Conservation (phyloP, 2,329 filamentous ascomycete genomes). For the Colletotrichum orchidophilum region DNA sequence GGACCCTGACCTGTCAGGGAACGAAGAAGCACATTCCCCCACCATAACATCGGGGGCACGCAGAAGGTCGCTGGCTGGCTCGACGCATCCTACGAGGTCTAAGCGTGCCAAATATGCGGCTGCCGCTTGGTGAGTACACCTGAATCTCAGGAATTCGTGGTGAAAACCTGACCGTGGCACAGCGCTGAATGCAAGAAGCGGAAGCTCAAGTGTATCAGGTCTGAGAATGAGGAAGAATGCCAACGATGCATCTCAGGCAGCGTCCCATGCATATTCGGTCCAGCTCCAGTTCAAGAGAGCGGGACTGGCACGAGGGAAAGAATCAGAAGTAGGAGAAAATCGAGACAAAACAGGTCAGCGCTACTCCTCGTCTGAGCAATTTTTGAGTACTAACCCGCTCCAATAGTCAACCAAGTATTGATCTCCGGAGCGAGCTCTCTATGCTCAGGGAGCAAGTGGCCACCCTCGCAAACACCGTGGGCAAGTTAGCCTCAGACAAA, state of each 20-base stretch:
- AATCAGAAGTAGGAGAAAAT: background rate
- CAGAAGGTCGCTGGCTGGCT: background rate
- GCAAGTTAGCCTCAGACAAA: conserved; percentile 39
- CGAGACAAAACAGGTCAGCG: background rate
- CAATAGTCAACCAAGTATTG: conserved; percentile 25
- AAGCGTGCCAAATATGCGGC: conserved; percentile 28
- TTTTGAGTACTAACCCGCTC: background rate
- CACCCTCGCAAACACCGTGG: conserved; percentile 39
- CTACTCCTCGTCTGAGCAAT: background rate
- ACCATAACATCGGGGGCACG: background rate
- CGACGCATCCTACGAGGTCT: background rate
- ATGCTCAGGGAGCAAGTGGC: conserved; percentile 44
- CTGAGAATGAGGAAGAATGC: conserved; percentile 38
- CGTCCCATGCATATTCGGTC: conserved; percentile 37
- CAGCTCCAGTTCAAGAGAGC: conserved; percentile 38
- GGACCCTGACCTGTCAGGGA: background rate
- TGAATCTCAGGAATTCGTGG: too few species aligned
- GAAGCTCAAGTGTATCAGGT: conserved; percentile 51
- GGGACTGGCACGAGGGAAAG: background rate
- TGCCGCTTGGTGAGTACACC: conserved; percentile 12
- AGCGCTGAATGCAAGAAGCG: conserved; percentile 47
- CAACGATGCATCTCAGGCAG: conserved; percentile 43
- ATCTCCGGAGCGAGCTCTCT: conserved; percentile 40
- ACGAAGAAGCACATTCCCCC: background rate
- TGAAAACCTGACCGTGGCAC: background rate